phyloP scores from a whole-genome alignment of 768 basidiomycete species.

The Tulasnella sp. region DNA sequence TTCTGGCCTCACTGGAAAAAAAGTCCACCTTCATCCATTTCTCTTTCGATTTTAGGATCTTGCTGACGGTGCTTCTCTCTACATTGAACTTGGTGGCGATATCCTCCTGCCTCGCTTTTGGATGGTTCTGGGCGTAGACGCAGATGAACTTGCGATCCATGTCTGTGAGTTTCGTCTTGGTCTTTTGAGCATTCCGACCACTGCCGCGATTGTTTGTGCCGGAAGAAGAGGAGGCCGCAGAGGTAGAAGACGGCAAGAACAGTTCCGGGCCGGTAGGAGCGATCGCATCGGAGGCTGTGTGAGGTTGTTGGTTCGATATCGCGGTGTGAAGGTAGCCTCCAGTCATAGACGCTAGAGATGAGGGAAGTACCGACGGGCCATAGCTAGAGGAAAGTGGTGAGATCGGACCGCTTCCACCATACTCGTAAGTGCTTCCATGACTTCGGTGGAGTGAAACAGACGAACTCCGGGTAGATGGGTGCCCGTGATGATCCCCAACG shows the following conservation, averaged over 20 bases:
- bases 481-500: neutral
- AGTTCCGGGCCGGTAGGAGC: neutral
- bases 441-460: constrained; percentile 3
- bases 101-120: constrained; percentile 68
- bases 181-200: constrained; percentile 12
- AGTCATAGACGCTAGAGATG: constrained; percentile 3
- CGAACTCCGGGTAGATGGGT: constrained; percentile 4
- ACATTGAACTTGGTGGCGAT: constrained; percentile 66
- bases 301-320: neutral
- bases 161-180: constrained; percentile 42
- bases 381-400: constrained; percentile 8
- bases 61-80: constrained; percentile 88
- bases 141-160: constrained; percentile 69
- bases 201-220: neutral
- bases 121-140: constrained; percentile 48
- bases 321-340: constrained; percentile 9
- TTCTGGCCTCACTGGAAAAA: constrained; percentile 33
- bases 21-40: constrained; percentile 64
- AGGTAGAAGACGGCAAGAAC: neutral
- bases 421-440: constrained; percentile 1
- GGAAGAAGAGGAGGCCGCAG: neutral
- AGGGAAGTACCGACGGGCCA: constrained; percentile 4
- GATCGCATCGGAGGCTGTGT: neutral
- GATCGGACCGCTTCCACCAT: constrained; percentile 9
- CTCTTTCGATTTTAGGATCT: constrained; percentile 77